phyloP scores from a whole-genome alignment of 805 yeast genomes.

The Metschnikowia cerradonensis region DNA sequence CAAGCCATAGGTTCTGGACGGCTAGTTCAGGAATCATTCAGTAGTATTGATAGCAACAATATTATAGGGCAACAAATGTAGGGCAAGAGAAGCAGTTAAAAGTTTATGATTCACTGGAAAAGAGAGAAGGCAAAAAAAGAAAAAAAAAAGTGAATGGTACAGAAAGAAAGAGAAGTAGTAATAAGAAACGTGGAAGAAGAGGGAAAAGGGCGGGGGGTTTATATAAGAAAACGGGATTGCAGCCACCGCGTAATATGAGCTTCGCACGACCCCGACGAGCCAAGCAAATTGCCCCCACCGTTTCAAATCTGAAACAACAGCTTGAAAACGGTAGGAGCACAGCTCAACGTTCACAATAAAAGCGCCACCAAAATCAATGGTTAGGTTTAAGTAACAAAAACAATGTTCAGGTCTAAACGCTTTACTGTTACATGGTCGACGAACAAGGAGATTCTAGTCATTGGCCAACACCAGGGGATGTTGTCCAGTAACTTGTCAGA shows the following conservation, averaged over 20 bases:
- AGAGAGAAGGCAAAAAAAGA: too few relatives aligned
- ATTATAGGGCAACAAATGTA: too few relatives aligned
- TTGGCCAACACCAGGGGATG: conserved; percentile 2
- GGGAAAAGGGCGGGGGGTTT: neutral
- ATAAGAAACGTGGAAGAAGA: neutral
- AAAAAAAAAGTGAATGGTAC: too few relatives aligned
- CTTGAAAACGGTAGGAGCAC: neutral
- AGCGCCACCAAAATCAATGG: too few relatives aligned
- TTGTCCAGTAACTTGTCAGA: conserved; percentile 85
- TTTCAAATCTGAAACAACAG: neutral
- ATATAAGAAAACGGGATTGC: neutral
- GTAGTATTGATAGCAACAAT: too few relatives aligned
- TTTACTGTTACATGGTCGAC: neutral
- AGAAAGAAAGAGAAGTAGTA: neutral
- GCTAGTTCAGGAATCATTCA: too few relatives aligned
- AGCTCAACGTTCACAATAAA: neutral
- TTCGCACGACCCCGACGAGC: neutral
- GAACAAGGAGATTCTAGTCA: conserved; percentile 2
- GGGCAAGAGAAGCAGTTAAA: too few relatives aligned
- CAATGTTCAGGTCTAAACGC: too few relatives aligned
- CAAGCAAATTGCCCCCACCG: neutral
- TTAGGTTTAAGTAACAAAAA: too few relatives aligned
- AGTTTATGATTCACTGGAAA: too few relatives aligned
- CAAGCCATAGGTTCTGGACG: too few relatives aligned
- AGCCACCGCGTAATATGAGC: neutral